These are phyloP conservation scores for Aciculosporium take DNA, from an alignment of 2,329 filamentous ascomycete species.

Conservation along the genomic window DNA sequence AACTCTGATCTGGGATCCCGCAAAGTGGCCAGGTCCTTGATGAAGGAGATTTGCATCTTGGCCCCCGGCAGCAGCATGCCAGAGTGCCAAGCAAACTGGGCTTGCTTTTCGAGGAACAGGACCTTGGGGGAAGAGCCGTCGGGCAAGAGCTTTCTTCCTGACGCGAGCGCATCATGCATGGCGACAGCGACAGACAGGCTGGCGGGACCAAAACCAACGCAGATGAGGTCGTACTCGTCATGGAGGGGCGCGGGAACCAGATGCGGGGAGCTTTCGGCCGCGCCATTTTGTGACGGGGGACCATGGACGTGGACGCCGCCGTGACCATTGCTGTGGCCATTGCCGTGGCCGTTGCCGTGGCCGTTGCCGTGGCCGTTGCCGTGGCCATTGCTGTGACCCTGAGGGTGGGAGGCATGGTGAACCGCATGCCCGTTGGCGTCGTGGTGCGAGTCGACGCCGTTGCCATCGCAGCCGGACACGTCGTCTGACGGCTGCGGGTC, in stretches of 20 bases:
- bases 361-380: not conserved
- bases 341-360: slow-evolving; percentile 1
- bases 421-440: not conserved
- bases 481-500: slow-evolving; percentile 1
- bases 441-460: not conserved
- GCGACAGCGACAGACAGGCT: slow-evolving; percentile 82
- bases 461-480: slow-evolving; percentile 10
- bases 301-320: slow-evolving; percentile 6
- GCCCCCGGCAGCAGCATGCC: slow-evolving; percentile 90
- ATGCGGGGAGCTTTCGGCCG: slow-evolving; percentile 12
- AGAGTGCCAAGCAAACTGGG: slow-evolving; percentile 77
- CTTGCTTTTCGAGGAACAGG: slow-evolving; percentile 77
- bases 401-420: slow-evolving; percentile 4
- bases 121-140: slow-evolving; percentile 48
- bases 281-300: slow-evolving; percentile 12
- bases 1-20: slow-evolving; percentile 81
- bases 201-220: slow-evolving; percentile 85
- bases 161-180: slow-evolving; percentile 61
- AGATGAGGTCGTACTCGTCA: slow-evolving; percentile 70
- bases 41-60: slow-evolving; percentile 95
- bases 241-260: slow-evolving; percentile 40
- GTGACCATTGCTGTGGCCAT: slow-evolving; percentile 8
- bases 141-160: slow-evolving; percentile 27
- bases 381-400: slow-evolving; percentile 8
- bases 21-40: slow-evolving; percentile 88